Conservation (phyloP, 2,329 filamentous ascomycete genomes). For the Fusarium brevicatenulatum region DNA sequence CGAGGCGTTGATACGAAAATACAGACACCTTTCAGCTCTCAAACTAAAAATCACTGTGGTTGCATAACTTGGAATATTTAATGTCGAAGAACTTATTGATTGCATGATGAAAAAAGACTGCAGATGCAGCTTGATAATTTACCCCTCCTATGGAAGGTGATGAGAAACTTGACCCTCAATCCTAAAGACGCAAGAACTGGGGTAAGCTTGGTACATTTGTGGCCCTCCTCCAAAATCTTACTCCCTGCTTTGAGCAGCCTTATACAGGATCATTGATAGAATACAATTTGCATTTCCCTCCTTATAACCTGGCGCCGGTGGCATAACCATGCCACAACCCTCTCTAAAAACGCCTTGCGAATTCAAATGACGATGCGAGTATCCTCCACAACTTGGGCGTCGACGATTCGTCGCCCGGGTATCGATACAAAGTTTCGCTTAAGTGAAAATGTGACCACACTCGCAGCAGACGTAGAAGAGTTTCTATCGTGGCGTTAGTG, state of each 20-base stretch:
- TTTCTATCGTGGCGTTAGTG: constrained; percentile 67
- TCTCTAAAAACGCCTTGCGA: constrained; percentile 40
- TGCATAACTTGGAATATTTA: background rate
- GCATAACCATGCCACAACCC: constrained; percentile 19
- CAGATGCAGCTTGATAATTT: constrained; percentile 14
- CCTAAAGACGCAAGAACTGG: background rate
- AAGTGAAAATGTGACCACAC: constrained; percentile 88
- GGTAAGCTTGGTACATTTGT: background rate
- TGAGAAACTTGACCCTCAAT: background rate
- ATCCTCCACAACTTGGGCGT: constrained; percentile 31
- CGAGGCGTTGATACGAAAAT: constrained; percentile 49
- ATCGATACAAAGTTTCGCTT: constrained; percentile 45
- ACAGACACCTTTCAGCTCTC: constrained; percentile 42
- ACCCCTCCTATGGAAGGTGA: background rate
- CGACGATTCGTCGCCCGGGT: constrained; percentile 29
- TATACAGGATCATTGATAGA: constrained; percentile 29
- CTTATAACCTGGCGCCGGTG: constrained; percentile 25
- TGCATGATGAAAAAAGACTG: constrained; percentile 14
- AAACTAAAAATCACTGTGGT: constrained; percentile 3
- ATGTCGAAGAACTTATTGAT: background rate
- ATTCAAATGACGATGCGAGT: constrained; percentile 33
- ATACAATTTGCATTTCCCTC: constrained; percentile 29
- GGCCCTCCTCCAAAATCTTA: constrained; percentile 2
- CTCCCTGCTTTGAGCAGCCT: constrained; percentile 4
- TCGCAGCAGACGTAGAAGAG: constrained; percentile 93